Evolutionary conservation across 495 filamentous ascomycete genomes (phyloP), one percentile per base, ranked within the genome.

Genomic region (Aspergillus homomorphus): DNA sequence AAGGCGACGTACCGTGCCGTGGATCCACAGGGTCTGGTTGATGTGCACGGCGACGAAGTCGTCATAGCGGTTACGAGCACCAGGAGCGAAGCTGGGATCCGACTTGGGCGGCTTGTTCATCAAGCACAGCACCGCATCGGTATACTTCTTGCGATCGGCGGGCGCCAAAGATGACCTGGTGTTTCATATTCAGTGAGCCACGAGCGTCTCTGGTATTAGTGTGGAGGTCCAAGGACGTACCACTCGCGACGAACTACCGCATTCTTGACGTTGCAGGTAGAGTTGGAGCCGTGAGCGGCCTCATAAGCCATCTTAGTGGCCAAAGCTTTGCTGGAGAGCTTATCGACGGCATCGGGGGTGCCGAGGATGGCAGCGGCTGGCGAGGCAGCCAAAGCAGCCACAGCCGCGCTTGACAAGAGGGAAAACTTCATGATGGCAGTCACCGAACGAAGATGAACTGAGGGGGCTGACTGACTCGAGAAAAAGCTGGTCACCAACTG

Each of bases 11-110:
- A 79, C 81, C 0, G 80, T 81, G 49, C 67, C 77, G 61, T 89
- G 86, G 54, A 87, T 86, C 1, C 54, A 63, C 3, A 77, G 60
- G 16, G 83, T 83, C 65, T 87, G 77, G 54, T 80, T 75, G 61
- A 87, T 85, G 66, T 90, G 87, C 4, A 75, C 73, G 10, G 78
- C 82, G 20, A 83, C 76, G 61, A 89, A 88, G 64, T 89, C 86
- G 67, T 89, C 87, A 59, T 77, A 88, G 15, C 82, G 75, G 65
- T 66, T 80, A 62, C 68, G 74, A 2, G 77, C 76, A n/a, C 80
- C 80, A 9, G 78, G 69, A 50, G 78, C 76, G 0, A 69, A 56
- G 23, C 38, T 51, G 1, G 70, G 45, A 4, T 72, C 56, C 3
- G 73, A 77, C 19, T 69, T 77, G 3, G 81, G 57, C 0, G 84